Percentiles rank a stretch among this genome's conserved stretches.
Conservation (phyloP, 148 eudicot genomes). For the Tetragonia tetragonoides region DNA sequence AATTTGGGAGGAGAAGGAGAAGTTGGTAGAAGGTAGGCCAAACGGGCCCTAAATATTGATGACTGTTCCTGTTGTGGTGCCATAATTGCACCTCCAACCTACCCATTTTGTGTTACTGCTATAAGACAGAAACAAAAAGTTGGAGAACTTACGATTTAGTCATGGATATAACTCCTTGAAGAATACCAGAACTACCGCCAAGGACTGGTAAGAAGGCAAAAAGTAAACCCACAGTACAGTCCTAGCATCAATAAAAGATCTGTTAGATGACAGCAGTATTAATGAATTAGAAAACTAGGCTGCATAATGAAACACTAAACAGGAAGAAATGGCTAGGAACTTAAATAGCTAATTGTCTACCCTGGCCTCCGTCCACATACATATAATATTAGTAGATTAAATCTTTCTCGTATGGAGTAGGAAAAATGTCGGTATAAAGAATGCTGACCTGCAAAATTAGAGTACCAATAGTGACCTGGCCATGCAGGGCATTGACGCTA, state of each 20-base stretch:
- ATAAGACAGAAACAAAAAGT: background rate
- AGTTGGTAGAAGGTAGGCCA: no score
- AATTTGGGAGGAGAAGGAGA: no score
- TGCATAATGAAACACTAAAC: background rate
- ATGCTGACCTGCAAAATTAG: conserved; percentile 62
- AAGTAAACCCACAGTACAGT: conserved; percentile 94
- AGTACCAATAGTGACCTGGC: conserved; percentile 89
- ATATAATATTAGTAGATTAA: background rate
- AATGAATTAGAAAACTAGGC: conserved; percentile 22
- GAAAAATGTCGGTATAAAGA: conserved; percentile 9
- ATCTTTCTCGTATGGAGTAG: background rate
- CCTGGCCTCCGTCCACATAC: background rate
- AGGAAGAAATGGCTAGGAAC: background rate
- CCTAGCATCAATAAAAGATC: conserved; percentile 40
- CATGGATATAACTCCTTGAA: conserved; percentile 93
- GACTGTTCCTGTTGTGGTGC: background rate
- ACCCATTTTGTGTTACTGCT: background rate
- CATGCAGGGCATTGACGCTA: conserved; percentile 73
- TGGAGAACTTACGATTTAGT: conserved; percentile 70
- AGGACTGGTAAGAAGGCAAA: conserved; percentile 95
- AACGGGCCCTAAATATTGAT: no score
- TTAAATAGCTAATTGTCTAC: background rate
- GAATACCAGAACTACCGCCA: conserved; percentile 85
- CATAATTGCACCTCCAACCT: background rate
- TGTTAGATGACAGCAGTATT: background rate